Base-by-base conservation (phyloP, 2,329 filamentous ascomycete species). In the Fusarium continuum region DNA sequence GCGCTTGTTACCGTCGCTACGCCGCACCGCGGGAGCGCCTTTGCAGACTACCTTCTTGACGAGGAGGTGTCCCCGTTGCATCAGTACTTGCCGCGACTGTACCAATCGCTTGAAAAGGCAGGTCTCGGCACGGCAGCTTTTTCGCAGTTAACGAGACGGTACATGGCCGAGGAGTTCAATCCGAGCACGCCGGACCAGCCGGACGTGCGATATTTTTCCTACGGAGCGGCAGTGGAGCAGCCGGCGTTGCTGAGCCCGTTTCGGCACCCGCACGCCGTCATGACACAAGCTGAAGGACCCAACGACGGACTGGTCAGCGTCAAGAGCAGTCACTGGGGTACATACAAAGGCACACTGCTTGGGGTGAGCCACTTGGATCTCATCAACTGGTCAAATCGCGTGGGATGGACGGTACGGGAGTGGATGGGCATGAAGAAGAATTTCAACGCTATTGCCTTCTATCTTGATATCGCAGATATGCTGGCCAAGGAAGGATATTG, bases 241-340 rank as follows among this genome's bases (percentile, higher is more conserved):
- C 76, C 71, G 17, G 91, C 79, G 81, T 85, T 84, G 70, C 87
- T 80, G 79, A 92, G 89, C 80, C 83, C 84, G 3, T 89, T 89
- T 67, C 78, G 83, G 6, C 74, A 78, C 38, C 82, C 86, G 4
- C 80, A 85, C 63, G 67, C 72, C 3, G 75, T 89, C 9, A 77
- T 90, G 19, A 67, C 76, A 10, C 73, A 76, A 31, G 68, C 70
- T 0, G 87, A 89, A 68, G 87, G 87, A 0, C 78, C 83, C 14
- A 90, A 90, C 64, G 87, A 90, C 67, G 87, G 87, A 2, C 76
- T 90, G n/a, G 87, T 90, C 11, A 92, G 85, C 70, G 85, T 89
- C 10, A 75, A 78, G 45, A 89, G 86, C 68, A 83, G 84, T 39
- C 78, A 78, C 55, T 89, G 87, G 86, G 87, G 87, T 7, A 79